Conservation (phyloP, 2,329 filamentous ascomycete genomes). For the Fusarium graminum region DNA sequence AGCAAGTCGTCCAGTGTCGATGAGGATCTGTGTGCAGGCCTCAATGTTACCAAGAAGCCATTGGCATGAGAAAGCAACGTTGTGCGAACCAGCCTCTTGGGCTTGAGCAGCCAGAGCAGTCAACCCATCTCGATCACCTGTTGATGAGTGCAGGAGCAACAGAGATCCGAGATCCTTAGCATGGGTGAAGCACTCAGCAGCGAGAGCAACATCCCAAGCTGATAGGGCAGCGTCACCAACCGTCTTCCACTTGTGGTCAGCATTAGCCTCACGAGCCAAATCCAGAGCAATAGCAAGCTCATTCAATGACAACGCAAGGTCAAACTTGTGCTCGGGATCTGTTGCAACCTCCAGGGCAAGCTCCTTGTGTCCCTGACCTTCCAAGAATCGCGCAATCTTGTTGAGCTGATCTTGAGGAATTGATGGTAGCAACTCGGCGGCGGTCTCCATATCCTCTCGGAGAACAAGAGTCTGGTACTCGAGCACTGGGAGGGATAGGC, state of each 20-base stretch:
- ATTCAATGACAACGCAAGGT: conserved; percentile 85
- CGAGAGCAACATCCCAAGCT: conserved; percentile 87
- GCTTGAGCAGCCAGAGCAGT: conserved; percentile 79
- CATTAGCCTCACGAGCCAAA: conserved; percentile 84
- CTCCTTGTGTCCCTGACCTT: conserved; percentile 97
- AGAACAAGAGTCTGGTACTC: conserved; percentile 98
- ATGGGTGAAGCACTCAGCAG: conserved; percentile 91
- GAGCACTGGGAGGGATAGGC: conserved; percentile 89
- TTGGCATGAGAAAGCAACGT: conserved; percentile 90
- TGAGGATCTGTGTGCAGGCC: conserved; percentile 82
- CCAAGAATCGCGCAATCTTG: conserved; percentile 97
- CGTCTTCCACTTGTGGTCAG: conserved; percentile 98
- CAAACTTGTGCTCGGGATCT: conserved; percentile 96
- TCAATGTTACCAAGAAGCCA: conserved; percentile 90
- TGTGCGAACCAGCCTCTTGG: conserved; percentile 82
- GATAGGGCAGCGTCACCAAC: conserved; percentile 91
- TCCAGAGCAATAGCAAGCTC: conserved; percentile 88
- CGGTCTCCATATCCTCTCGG: conserved; percentile 91
- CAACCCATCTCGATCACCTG: conserved; percentile 81
- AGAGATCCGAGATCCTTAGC: conserved; percentile 92
- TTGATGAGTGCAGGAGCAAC: conserved; percentile 88
- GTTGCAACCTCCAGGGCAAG: conserved; percentile 94
- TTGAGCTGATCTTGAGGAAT: conserved; percentile 95
- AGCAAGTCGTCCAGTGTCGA: conserved; percentile 81
- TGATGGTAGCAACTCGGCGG: conserved; percentile 83